These are phyloP conservation scores for Cyclotella sp. DNA, from an alignment of 108 stramenopile genomes.

Conservation along the genomic window DNA sequence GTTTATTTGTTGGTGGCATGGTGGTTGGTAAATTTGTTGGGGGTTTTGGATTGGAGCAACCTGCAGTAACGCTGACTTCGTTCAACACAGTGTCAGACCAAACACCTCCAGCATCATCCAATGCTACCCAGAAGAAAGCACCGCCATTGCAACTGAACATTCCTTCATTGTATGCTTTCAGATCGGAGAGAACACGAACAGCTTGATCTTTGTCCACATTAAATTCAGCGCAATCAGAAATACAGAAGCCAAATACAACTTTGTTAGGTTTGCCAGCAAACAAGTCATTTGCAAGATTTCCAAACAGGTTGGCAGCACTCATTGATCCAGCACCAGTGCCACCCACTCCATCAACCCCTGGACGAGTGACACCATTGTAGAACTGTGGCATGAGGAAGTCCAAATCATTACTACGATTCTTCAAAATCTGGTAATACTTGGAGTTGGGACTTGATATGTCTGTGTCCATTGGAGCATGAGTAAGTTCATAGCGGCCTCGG, in stretches of 20 bases:
- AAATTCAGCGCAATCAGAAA: conserved; percentile 31
- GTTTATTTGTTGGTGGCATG: no score
- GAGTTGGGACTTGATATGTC: conserved; percentile 47
- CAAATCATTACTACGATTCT: conserved; percentile 20
- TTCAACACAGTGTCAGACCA: conserved; percentile 45
- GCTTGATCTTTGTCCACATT: conserved; percentile 47
- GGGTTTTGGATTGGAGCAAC: no score
- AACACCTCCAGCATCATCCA: conserved; percentile 42
- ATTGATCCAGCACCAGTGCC: conserved; percentile 21
- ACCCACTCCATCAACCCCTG: conserved; percentile 41
- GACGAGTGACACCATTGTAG: conserved; percentile 59
- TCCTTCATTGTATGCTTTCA: conserved; percentile 24
- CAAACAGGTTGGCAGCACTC: conserved; percentile 36
- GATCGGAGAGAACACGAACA: conserved; percentile 34
- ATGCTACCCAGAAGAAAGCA: conserved; percentile 65
- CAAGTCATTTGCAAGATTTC: conserved; percentile 43
- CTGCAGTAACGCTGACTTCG: conserved; percentile 15
- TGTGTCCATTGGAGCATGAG: conserved; percentile 66
- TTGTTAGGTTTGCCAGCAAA: conserved; percentile 55
- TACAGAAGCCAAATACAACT: conserved; percentile 66
- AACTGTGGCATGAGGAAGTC: conserved; percentile 67
- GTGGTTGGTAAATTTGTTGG: no score
- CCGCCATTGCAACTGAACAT: conserved; percentile 60
- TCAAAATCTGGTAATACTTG: conserved; percentile 50
- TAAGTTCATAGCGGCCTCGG: conserved; percentile 40